Base-by-base conservation (phyloP, 108 stramenopile genomes). In the Skeletonema grethae region DNA sequence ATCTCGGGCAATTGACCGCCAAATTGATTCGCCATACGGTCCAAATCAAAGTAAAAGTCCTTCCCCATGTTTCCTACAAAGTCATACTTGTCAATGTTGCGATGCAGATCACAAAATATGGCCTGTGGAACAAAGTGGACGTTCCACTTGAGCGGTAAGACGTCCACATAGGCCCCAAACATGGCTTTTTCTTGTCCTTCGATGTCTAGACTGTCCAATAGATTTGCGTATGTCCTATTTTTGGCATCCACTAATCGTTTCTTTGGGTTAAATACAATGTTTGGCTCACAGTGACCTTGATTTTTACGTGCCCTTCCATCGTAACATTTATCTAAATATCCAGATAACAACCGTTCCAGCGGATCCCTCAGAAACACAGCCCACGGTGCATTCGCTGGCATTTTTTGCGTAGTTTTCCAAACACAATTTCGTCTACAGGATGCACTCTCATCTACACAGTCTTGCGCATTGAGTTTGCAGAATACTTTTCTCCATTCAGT, bases 331-430 rank as follows among this genome's bases (percentile, higher is more conserved):
- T 89, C 86, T 15, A 89, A 58, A 70, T 79, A 89, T 24, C 67
- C 88, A 56, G 66, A 69, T 24, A 89, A 48, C n/a, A 86, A 76
- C n/a, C 88, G 67, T 46, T 89, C 88, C 53, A 87, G 46, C 4
- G 88, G 88, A 76, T 89, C 88, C 7, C 88, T 70, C 13, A 87
- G 20, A 64, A 89, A 86, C 18, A 89, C 86, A 9, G 73, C 72
- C 15, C 57, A 61, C 1, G 80, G 82, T 34, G 48, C 46, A 24
- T 60, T 57, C 0, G 65, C 32, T 28, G 31, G 61, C 62, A 80
- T 57, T 5, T 25, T 0, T 20, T 45, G 50, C 15, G 10, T 20
- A 10, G 76, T 73, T 34, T 65, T 63, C 46, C 65, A 80, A 39
- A 36, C 48, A 57, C 80, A 63, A 11, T 72, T 61, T 18, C 58